A percentile compares a stretch with the other conserved stretches of the same genome.
Conservation (phyloP, 1,139 yeast species). For the Pichia sp. region DNA sequence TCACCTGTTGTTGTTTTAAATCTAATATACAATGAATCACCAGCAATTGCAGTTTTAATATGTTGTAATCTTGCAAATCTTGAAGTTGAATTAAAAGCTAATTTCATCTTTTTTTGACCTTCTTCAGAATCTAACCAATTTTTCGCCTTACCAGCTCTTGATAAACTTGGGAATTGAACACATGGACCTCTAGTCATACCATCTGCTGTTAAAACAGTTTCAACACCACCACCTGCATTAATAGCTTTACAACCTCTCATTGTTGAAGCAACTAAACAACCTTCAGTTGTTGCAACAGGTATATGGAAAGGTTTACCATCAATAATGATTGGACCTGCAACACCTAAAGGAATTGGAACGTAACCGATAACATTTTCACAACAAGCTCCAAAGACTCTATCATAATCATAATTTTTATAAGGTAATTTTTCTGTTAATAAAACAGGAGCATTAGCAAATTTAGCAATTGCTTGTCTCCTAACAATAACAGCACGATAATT, state of each 20-base stretch:
- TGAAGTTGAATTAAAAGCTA: constrained; percentile 93
- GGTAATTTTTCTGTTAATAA: constrained; percentile 71
- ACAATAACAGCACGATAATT: constrained; percentile 87
- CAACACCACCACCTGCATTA: constrained; percentile 94
- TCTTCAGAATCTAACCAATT: constrained; percentile 94
- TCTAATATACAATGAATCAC: constrained; percentile 78
- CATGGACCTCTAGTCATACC: constrained; percentile 99
- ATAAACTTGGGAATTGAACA: constrained; percentile 74
- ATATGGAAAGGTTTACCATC: constrained; percentile 83
- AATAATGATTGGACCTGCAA: constrained; percentile 92
- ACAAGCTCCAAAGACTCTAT: constrained; percentile 96
- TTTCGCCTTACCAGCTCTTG: constrained; percentile 91
- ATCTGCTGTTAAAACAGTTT: constrained; percentile 86
- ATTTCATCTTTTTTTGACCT: constrained; percentile 74
- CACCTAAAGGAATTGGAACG: constrained; percentile 94
- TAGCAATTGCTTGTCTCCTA: constrained; percentile 86
- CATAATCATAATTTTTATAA: constrained; percentile 77
- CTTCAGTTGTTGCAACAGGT: constrained; percentile 99
- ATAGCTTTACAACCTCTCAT: constrained; percentile 99
- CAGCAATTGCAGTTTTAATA: constrained; percentile 92
- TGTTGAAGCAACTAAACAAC: constrained; percentile 95
- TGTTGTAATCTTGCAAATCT: constrained; percentile 93
- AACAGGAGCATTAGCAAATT: constrained; percentile 74
- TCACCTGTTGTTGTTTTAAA: constrained; percentile 98
- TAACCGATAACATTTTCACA: constrained; percentile 97